Percentiles rank a stretch among this genome's conserved stretches.
These are phyloP conservation scores for Ceratocystis huliohia DNA, from an alignment of 2,329 filamentous ascomycete genomes.

Conservation along the genomic window DNA sequence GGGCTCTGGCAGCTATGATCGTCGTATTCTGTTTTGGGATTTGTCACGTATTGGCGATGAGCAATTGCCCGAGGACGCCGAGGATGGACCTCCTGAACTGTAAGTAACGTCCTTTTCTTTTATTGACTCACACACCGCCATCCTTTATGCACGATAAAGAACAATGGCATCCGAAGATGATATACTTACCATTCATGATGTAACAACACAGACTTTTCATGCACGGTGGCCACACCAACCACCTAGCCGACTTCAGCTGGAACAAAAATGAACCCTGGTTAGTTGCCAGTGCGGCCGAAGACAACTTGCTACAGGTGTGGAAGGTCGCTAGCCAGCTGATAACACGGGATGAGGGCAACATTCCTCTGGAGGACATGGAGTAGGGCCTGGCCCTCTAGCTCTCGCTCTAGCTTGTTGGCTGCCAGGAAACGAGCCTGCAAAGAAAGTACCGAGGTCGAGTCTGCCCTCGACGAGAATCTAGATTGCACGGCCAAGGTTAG, in stretches of 20 bases:
- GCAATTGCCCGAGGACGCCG: slow-evolving; percentile 84
- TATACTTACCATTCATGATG: not conserved
- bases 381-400: slow-evolving; percentile 1
- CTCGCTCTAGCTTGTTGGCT: not conserved
- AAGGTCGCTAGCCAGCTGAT: slow-evolving; percentile 74
- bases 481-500: no score
- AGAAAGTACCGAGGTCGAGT: not conserved
- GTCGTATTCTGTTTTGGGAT: slow-evolving; percentile 94
- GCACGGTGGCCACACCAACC: slow-evolving; percentile 96
- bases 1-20: slow-evolving; percentile 83
- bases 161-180: not conserved
- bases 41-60: slow-evolving; percentile 83
- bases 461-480: no score
- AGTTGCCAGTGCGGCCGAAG: slow-evolving; percentile 87
- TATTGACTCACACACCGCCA: not conserved
- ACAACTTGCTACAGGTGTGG: slow-evolving; percentile 94
- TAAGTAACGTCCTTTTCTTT: slow-evolving; percentile 36
- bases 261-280: slow-evolving; percentile 96
- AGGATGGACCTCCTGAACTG: slow-evolving; percentile 91
- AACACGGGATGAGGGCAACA: slow-evolving; percentile 60
- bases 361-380: slow-evolving; percentile 62
- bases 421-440: not conserved
- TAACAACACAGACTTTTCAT: slow-evolving; percentile 61
- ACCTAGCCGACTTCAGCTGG: slow-evolving; percentile 94
- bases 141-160: not conserved